These are phyloP conservation scores for Vaccinium darrowii DNA, from an alignment of 148 eudicot species.

Conservation along the genomic window DNA sequence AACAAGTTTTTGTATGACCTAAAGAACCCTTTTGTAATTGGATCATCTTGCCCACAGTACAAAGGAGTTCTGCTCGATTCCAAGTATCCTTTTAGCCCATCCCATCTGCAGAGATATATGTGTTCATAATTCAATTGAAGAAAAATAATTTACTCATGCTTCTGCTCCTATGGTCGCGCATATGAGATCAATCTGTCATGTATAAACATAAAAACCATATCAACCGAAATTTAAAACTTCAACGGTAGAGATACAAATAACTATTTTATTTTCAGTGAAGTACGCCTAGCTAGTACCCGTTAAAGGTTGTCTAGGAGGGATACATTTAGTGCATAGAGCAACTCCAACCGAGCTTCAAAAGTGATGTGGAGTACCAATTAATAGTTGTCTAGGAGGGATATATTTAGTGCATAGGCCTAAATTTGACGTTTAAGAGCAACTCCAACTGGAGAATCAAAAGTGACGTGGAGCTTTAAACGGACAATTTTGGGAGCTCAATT, in stretches of 20 bases:
- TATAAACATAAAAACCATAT: background rate
- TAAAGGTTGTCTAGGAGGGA: no score
- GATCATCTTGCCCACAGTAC: conserved; percentile 29
- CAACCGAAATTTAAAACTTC: background rate
- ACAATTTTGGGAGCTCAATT: no score
- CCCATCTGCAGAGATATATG: conserved; percentile 36
- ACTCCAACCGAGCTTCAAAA: no score
- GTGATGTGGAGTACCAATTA: background rate
- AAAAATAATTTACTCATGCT: background rate
- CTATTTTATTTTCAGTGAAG: no score
- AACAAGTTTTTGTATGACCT: conserved; percentile 46
- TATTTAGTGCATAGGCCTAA: background rate
- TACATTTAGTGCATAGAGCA: no score
- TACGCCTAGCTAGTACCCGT: background rate
- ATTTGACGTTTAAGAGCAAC: background rate
- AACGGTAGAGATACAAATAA: background rate
- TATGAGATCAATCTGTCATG: conserved; percentile 44
- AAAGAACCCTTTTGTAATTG: conserved; percentile 39
- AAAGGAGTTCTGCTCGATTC: conserved; percentile 34
- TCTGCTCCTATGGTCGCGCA: conserved; percentile 56
- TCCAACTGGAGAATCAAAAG: no score
- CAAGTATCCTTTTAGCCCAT: conserved; percentile 33
- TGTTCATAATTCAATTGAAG: no score
- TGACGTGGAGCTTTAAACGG: no score
- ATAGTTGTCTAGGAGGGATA: background rate